Evolutionary conservation across 2,329 filamentous ascomycete species (phyloP), one percentile per base, ranked within the genome.

Genomic region (Pseudomassariella vexata): DNA sequence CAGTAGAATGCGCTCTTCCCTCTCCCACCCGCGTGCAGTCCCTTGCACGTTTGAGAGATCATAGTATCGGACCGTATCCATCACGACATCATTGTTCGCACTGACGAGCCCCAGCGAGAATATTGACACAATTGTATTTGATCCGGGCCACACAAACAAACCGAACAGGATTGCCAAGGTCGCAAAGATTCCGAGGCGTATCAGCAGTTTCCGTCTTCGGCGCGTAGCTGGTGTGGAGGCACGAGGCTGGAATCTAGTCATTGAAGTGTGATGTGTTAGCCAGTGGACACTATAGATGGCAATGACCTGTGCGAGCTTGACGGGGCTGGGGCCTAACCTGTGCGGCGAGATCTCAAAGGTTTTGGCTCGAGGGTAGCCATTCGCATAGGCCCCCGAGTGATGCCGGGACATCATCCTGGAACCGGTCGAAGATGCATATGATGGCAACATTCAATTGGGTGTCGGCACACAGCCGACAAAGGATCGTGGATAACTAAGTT

Each of bases 61-160:
- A 62, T 96, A 96, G 63, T 98, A 96, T 56, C 90, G 85, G 39
- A 98, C 85, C 2, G 90, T 96, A 57, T 96, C 87, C 36, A 96
- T 77, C 52, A 94, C 81, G 41, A 86, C 75, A 45, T 85, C 80
- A 32, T 82, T 78, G 32, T 67, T 64, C 15, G 72, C 65, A 23
- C 79, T 78, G 30, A 89, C 64, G 21, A 90, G 70, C 19, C 83
- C 85, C 29, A 94, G 66, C 1, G 84, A 83, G 52, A 65, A 72
- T 53, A 66, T 69, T 54, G 64, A 86, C 46, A 63, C 79, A 49
- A 66, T 68, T 45, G 63, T 76, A 58, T 62, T 79, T 57, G 56
- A 73, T 62, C 68, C 68, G 42, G 87, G 76, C 59, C 86, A 85
- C 30, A 89, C 73, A 60, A 89, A 88, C 43, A 94, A 63, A 42